Percentiles rank a stretch among this genome's conserved stretches.
Evolutionary conservation across 2,329 filamentous ascomycete species (phyloP).

Genomic region (Colletotrichum sp.): DNA sequence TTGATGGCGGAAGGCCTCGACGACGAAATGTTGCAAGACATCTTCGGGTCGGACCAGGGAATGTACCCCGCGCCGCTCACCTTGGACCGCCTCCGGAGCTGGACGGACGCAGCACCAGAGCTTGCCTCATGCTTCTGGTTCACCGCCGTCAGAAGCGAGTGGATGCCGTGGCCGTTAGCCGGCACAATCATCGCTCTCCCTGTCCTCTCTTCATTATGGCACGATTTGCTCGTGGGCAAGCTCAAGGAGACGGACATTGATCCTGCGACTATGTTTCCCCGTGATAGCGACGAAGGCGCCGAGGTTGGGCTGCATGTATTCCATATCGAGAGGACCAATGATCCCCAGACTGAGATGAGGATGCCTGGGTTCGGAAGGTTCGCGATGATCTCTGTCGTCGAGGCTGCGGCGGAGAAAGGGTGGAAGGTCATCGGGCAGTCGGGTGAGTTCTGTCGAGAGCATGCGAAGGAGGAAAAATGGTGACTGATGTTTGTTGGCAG

Average conservation of each 20-base stretch:
- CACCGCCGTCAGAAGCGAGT: neutral
- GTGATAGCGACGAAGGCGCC: neutral
- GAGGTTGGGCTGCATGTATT: conserved; percentile 38
- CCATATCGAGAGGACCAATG: conserved; percentile 34
- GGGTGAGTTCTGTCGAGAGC: conserved; percentile 22
- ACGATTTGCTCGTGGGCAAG: conserved; percentile 29
- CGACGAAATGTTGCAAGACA: conserved; percentile 18
- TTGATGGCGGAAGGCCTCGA: conserved; percentile 16
- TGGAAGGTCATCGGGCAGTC: conserved; percentile 32
- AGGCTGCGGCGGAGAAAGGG: neutral
- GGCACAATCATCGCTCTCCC: conserved; percentile 37
- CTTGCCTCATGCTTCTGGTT: conserved; percentile 29
- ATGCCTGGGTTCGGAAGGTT: conserved; percentile 23
- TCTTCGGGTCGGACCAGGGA: conserved; percentile 33
- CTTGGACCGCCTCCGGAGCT: conserved; percentile 30
- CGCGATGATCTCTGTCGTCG: neutral
- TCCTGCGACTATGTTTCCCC: conserved; percentile 27
- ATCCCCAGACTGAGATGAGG: neutral
- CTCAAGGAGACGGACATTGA: conserved; percentile 33
- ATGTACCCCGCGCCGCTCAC: conserved; percentile 39
- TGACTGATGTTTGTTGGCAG: conserved; percentile 18
- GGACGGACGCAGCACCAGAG: conserved; percentile 30
- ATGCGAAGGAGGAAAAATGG: accelerated
- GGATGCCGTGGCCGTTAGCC: neutral
- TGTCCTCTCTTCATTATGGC: conserved; percentile 28